Base-by-base conservation (phyloP, 1,284 basidiomycete genomes). In the Ceratobasidium sp. region DNA sequence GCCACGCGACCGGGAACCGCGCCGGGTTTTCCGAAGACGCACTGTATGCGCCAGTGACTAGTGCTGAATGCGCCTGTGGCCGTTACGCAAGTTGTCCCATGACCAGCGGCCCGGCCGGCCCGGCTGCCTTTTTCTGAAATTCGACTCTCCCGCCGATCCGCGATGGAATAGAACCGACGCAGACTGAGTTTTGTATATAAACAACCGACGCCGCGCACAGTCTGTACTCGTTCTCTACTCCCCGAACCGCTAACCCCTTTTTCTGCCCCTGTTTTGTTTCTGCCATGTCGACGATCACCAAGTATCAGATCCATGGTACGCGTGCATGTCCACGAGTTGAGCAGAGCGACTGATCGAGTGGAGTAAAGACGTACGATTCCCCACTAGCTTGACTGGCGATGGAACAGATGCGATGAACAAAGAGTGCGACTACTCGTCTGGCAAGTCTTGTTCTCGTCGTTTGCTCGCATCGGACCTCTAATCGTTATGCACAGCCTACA, bases 351-450 rank as follows among this genome's bases (percentile, higher is more conserved):
- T 73, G 18, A 53, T 34, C 52, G 21, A 14, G 50, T 45, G 28
- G 30, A 43, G 23, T 76, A 39, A n/a, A n/a, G 92, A 94, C 83
- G 86, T 94, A 62, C 88, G 92, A 36, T 94, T 93, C 81, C 92
- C 92, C 4, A 94, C 92, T 32, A 91, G 91, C 8, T 79, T 94
- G 65, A 91, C 90, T 18, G 93, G 93, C 34, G 93, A 95, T 83
- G 93, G 93, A 8, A 93, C 93, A 45, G 94, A 95, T 83, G 93
- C 93, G 8, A 94, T 93, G 93, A 96, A 97, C 82, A 93, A 92
- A 48, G 92, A 93, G 73, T 96, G 95, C 81, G 94, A 97, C 82
- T 98, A 98, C 83, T 95, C 93, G 1, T 93, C 94, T 0, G 65
- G 65, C 52, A 69, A 57, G 65, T 36, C 16, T 16, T 50, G 16